phyloP scores from a whole-genome alignment of 345 rosid species.

The Gossypium herbaceum region DNA sequence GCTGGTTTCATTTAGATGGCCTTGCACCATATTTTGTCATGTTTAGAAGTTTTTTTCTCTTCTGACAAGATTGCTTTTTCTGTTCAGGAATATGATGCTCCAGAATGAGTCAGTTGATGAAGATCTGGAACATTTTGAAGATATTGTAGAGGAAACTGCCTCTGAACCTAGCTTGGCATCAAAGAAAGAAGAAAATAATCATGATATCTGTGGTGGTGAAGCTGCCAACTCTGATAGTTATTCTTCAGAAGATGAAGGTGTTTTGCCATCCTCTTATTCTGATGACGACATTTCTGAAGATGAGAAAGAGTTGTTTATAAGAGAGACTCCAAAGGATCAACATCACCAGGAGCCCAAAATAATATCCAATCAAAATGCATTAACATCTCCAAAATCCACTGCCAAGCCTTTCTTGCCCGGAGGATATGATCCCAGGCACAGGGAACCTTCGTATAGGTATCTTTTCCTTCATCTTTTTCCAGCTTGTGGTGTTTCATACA shows the following conservation, averaged over 20 bases:
- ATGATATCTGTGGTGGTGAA: constrained; percentile 20
- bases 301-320: constrained; percentile 39
- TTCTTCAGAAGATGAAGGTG: constrained; percentile 60
- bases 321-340: constrained; percentile 28
- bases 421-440: constrained; percentile 87
- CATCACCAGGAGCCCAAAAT: constrained; percentile 20
- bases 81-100: constrained; percentile 69
- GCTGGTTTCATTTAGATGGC: constrained; percentile 8
- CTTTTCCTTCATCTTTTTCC: neutral
- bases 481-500: neutral
- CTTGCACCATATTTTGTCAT: neutral
- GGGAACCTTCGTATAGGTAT: constrained; percentile 92
- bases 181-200: constrained; percentile 33
- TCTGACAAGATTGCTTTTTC: neutral
- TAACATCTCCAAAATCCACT: constrained; percentile 29
- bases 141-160: constrained; percentile 65
- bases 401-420: constrained; percentile 54
- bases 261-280: constrained; percentile 33
- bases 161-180: constrained; percentile 24
- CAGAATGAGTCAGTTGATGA: constrained; percentile 84
- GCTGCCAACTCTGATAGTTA: constrained; percentile 32
- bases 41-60: neutral
- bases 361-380: constrained; percentile 23
- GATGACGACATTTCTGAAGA: constrained; percentile 66
- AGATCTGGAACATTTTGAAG: constrained; percentile 92